phyloP scores from a whole-genome alignment of 805 yeast genomes.

The Teunomyces stri region DNA sequence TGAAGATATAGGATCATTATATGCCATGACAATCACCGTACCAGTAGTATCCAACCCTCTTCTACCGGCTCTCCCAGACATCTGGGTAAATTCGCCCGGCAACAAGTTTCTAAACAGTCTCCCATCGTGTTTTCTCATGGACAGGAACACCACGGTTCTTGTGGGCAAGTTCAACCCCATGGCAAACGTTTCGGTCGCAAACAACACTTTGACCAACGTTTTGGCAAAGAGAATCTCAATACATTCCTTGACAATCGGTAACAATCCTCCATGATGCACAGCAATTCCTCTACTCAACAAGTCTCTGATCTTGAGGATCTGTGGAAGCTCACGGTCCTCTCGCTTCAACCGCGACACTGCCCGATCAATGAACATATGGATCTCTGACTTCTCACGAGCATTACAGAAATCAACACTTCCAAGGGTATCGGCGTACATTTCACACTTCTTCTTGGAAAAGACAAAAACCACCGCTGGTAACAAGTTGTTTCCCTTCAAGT shows the following conservation, averaged over 20 bases:
- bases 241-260: conserved; percentile 90
- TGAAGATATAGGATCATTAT: conserved; percentile 58
- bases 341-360: conserved; percentile 80
- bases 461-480: conserved; percentile 93
- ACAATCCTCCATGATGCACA: conserved; percentile 90
- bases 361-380: conserved; percentile 88
- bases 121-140: conserved; percentile 88
- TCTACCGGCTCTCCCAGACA: conserved; percentile 99
- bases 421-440: conserved; percentile 83
- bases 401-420: conserved; percentile 74
- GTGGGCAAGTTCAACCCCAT: conserved; percentile 98
- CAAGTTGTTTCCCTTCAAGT: conserved; percentile 62
- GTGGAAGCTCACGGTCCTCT: conserved; percentile 93
- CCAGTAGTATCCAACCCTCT: conserved; percentile 93
- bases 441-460: conserved; percentile 90
- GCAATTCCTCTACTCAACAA: conserved; percentile 89
- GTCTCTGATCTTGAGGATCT: conserved; percentile 78
- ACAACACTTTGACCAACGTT: conserved; percentile 81
- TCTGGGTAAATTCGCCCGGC: conserved; percentile 97
- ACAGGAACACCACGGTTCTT: conserved; percentile 89
- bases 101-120: conserved; percentile 71
- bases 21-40: conserved; percentile 90
- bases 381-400: conserved; percentile 83
- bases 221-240: conserved; percentile 89
- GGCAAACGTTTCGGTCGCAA: conserved; percentile 98